phyloP scores from a whole-genome alignment of 192 early-diverging fungal genomes.

The Gamsiella multidivaricata region DNA sequence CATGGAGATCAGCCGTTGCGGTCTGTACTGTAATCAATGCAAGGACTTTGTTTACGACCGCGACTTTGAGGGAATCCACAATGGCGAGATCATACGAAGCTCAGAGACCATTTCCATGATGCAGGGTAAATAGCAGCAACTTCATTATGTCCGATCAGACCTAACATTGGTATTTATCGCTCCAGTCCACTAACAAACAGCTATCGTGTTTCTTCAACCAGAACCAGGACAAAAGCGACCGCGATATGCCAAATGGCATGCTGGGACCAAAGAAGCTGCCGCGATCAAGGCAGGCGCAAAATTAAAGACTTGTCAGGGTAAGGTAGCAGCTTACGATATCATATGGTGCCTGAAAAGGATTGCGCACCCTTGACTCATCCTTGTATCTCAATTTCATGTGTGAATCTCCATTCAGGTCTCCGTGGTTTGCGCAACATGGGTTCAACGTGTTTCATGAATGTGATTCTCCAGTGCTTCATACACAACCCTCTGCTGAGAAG shows the following conservation, averaged over 20 bases:
- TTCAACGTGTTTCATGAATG: conserved; percentile 96
- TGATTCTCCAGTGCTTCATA: conserved; percentile 89
- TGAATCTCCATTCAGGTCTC: conserved; percentile 59
- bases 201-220: conserved; percentile 22
- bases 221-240: conserved; percentile 62
- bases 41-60: conserved; percentile 88
- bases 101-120: conserved; percentile 45
- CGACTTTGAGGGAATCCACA: conserved; percentile 66
- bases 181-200: conserved; percentile 43
- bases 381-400: no score
- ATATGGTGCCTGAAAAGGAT: no score
- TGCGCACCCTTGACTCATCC: no score
- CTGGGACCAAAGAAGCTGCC: conserved; percentile 64
- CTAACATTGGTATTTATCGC: conserved; percentile 51
- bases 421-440: conserved; percentile 95
- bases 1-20: conserved; percentile 77
- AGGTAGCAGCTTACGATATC: not conserved
- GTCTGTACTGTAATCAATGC: conserved; percentile 80
- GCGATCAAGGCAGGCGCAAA: conserved; percentile 60
- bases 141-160: conserved; percentile 39
- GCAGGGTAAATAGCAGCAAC: conserved; percentile 13
- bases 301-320: conserved; percentile 64
- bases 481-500: conserved; percentile 92
- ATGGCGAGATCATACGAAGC: conserved; percentile 24
- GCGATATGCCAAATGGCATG: conserved; percentile 66